These are phyloP conservation scores for Umbelopsis ramanniana DNA, from an alignment of 192 early-diverging fungal genomes.

Conservation along the genomic window DNA sequence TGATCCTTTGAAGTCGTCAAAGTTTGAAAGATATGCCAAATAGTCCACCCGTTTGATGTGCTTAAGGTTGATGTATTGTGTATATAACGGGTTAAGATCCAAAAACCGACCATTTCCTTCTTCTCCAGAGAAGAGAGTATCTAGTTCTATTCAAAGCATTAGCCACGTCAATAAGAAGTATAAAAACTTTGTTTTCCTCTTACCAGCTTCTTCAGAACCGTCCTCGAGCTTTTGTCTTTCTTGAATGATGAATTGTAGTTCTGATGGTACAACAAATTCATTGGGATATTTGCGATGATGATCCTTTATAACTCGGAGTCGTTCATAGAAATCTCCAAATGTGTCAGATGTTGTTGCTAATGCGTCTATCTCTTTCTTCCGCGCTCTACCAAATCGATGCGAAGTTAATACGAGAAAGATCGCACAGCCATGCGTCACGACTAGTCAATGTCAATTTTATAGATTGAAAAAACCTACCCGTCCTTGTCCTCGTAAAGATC, in stretches of 20 bases:
- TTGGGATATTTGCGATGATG: constrained; percentile 82
- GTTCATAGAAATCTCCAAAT: constrained; percentile 88
- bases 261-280: constrained; percentile 75
- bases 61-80: constrained; percentile 85
- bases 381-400: constrained; percentile 44
- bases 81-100: constrained; percentile 82
- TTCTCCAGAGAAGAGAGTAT: constrained; percentile 93
- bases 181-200: not conserved
- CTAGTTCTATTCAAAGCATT: constrained; percentile 57
- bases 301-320: constrained; percentile 80
- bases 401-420: not conserved
- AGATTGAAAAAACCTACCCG: constrained; percentile 50
- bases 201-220: constrained; percentile 34
- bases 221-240: constrained; percentile 52
- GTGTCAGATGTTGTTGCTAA: constrained; percentile 59
- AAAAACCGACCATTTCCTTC: constrained; percentile 83
- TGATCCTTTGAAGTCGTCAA: constrained; percentile 60
- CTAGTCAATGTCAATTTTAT: not conserved
- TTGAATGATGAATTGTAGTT: constrained; percentile 69
- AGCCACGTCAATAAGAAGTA: not conserved
- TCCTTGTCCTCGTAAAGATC: constrained; percentile 74
- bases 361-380: constrained; percentile 70
- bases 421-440: not conserved
- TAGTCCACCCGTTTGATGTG: constrained; percentile 64
- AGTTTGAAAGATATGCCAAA: constrained; percentile 67